Conservation (phyloP, 805 yeast genomes). For the Cyberlindnera bimundalis region DNA sequence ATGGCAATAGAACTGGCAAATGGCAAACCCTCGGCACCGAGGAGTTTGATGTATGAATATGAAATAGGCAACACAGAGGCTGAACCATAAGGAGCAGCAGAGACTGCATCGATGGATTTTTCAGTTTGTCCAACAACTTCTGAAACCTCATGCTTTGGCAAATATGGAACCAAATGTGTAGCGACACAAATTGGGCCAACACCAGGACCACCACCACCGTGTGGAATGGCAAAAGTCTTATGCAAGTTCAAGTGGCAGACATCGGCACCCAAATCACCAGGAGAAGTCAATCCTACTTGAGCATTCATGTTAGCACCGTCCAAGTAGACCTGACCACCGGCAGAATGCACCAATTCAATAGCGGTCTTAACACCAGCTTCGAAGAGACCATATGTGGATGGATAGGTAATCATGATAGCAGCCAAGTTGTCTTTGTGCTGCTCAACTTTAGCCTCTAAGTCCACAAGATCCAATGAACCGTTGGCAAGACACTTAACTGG, state of each 20-base stretch:
- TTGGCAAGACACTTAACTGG: constrained; percentile 82
- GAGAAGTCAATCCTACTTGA: constrained; percentile 94
- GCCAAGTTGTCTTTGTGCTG: constrained; percentile 71
- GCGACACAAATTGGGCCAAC: constrained; percentile 97
- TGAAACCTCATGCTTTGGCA: constrained; percentile 74
- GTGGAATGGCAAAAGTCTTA: constrained; percentile 96
- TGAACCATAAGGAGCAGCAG: constrained; percentile 95
- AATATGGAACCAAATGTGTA: constrained; percentile 69
- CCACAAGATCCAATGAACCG: constrained; percentile 83
- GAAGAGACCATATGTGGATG: constrained; percentile 94
- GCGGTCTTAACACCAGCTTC: constrained; percentile 89
- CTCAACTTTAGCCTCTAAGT: constrained; percentile 67
- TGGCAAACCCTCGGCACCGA: constrained; percentile 84
- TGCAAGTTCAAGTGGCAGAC: constrained; percentile 96
- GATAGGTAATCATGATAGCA: constrained; percentile 94
- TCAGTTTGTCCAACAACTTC: constrained; percentile 38
- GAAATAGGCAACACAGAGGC: constrained; percentile 92
- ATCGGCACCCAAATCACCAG: constrained; percentile 97
- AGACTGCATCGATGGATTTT: constrained; percentile 68
- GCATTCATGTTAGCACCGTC: constrained; percentile 99
- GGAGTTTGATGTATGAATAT: constrained; percentile 90
- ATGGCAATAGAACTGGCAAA: constrained; percentile 88
- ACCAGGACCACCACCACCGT: constrained; percentile 99
- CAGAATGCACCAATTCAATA: constrained; percentile 73
- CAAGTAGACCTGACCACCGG: constrained; percentile 95